phyloP scores from a whole-genome alignment of 805 yeast species.

The Sugiyamaella marilandica region DNA sequence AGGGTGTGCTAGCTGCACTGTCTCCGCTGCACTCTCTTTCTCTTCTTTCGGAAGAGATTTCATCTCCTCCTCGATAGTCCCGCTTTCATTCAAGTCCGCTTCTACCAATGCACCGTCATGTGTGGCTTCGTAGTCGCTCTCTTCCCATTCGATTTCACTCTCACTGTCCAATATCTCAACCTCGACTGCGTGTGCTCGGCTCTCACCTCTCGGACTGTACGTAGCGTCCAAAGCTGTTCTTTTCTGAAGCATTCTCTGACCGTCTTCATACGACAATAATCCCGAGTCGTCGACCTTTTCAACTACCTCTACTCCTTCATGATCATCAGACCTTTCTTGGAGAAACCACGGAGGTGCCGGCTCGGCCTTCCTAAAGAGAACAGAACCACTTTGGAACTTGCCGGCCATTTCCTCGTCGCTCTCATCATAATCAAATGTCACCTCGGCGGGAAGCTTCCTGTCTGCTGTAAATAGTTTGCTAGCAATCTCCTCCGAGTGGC shows the following conservation, averaged over 20 bases:
- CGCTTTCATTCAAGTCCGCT: not conserved
- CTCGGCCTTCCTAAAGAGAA: conserved; percentile 9
- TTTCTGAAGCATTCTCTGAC: not conserved
- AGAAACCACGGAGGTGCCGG: conserved; percentile 16
- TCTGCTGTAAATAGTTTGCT: not conserved
- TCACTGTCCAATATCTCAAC: not conserved
- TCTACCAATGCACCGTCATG: not conserved
- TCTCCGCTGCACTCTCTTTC: not conserved
- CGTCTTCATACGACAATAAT: conserved; percentile 9
- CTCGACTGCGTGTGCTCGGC: not conserved
- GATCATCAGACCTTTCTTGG: conserved; percentile 20
- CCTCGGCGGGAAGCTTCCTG: not conserved
- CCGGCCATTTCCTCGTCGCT: conserved; percentile 1
- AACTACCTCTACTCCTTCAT: conserved; percentile 9
- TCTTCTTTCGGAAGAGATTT: not conserved
- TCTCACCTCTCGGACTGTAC: not conserved
- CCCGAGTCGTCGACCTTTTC: conserved; percentile 6
- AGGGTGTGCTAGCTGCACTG: too few species aligned
- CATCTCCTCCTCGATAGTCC: not conserved
- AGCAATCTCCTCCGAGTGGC: not conserved
- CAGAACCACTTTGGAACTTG: conserved; percentile 1
- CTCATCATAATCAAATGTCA: not conserved
- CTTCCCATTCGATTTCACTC: not conserved
- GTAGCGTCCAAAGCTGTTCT: not conserved
- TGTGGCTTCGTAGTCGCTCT: not conserved